These are phyloP conservation scores for Senecio squalidus DNA, from an alignment of 140 eudicot species.

Conservation along the genomic window DNA sequence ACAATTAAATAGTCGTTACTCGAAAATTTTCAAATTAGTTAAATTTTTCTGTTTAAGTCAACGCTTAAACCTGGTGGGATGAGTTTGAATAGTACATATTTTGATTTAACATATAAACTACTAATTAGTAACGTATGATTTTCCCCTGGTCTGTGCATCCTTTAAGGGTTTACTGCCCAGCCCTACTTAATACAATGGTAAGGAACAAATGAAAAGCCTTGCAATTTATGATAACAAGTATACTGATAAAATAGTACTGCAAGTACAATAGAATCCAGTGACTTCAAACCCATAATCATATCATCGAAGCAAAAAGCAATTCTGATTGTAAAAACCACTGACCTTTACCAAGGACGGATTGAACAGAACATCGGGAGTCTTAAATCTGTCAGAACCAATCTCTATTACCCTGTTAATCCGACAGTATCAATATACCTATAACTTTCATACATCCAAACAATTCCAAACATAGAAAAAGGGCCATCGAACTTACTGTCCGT, in stretches of 20 bases:
- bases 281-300: neutral
- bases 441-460: constrained; percentile 7
- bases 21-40: too few species aligned
- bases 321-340: constrained; percentile 20
- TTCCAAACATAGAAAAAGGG: neutral
- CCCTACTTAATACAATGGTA: neutral
- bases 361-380: constrained; percentile 87
- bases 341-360: constrained; percentile 93
- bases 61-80: too few species aligned
- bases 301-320: constrained; percentile 10
- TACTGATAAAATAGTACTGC: neutral
- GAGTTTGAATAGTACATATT: too few species aligned
- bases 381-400: constrained; percentile 97
- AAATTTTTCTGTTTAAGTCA: too few species aligned
- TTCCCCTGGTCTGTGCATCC: neutral
- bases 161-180: neutral
- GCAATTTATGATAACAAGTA: neutral
- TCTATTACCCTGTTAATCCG: constrained; percentile 81
- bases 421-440: too few species aligned
- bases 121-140: too few species aligned
- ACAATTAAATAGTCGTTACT: constrained; percentile 14
- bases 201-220: neutral
- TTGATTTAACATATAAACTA: too few species aligned
- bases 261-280: neutral
- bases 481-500: constrained; percentile 84